Evolutionary conservation across 257 asterid genomes (phyloP).

Genomic region (Solanum corneliomulleri): DNA sequence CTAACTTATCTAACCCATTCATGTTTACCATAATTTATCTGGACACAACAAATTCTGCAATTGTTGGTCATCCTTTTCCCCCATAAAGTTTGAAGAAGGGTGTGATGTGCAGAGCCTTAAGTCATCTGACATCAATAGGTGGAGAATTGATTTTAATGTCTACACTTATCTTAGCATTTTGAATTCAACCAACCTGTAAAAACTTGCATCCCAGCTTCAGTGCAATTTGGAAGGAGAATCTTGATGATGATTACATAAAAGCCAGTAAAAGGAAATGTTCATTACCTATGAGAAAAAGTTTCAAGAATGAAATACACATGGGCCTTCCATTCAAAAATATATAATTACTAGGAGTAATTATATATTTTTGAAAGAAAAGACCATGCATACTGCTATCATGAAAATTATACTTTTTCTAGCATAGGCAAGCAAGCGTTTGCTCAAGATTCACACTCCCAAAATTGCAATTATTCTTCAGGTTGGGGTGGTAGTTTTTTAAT

Average conservation of each 20-base stretch:
- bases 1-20: background rate
- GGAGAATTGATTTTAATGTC: background rate
- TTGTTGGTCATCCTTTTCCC: background rate
- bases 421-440: background rate
- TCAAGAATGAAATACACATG: background rate
- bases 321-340: slow-evolving; percentile 19
- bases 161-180: background rate
- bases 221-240: background rate
- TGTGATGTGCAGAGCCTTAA: background rate
- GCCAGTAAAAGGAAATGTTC: background rate
- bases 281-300: background rate
- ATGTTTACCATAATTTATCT: background rate
- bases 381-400: background rate
- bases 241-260: background rate
- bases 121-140: background rate
- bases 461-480: background rate
- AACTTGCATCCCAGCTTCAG: background rate
- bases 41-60: background rate
- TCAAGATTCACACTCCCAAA: background rate
- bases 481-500: background rate
- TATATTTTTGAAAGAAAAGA: slow-evolving; percentile 7
- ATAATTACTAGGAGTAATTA: background rate
- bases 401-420: background rate
- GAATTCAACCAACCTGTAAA: background rate
- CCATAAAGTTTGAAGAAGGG: background rate